phyloP scores from a whole-genome alignment of 2,329 filamentous ascomycete genomes.

The Bipolaris gigantea region DNA sequence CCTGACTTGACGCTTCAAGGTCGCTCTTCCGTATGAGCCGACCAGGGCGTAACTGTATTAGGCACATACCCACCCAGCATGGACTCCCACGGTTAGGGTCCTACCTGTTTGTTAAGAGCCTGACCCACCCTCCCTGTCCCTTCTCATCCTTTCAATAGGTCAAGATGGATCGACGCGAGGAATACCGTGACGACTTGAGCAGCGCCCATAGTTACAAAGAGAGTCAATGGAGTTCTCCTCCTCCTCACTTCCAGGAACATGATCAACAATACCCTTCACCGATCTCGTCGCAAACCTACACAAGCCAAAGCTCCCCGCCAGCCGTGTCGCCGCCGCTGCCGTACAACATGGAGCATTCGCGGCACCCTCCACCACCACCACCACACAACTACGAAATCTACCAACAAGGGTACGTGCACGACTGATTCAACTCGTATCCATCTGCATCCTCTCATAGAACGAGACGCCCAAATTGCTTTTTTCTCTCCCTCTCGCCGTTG shows the following conservation, averaged over 20 bases:
- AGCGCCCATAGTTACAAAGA: constrained; percentile 17
- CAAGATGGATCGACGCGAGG: constrained; percentile 22
- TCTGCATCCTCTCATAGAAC: background rate
- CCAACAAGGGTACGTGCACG: constrained; percentile 18
- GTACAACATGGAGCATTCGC: constrained; percentile 19
- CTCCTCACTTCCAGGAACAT: constrained; percentile 26
- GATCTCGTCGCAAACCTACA: constrained; percentile 8
- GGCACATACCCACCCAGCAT: constrained; percentile 10
- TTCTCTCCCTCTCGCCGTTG: background rate
- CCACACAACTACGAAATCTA: constrained; percentile 13
- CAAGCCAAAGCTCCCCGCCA: constrained; percentile 19
- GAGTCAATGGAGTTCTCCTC: constrained; percentile 26
- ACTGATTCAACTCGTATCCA: constrained; percentile 3
- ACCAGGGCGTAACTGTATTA: constrained; percentile 16
- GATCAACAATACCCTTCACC: constrained; percentile 20
- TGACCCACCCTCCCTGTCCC: constrained; percentile 8
- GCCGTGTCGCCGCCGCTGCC: constrained; percentile 20
- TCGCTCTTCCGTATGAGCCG: constrained; percentile 3
- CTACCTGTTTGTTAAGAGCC: constrained; percentile 10
- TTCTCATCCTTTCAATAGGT: constrained; percentile 2
- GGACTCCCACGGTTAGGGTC: background rate
- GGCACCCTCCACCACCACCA: constrained; percentile 1
- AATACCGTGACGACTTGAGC: constrained; percentile 16
- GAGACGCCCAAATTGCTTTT: background rate
- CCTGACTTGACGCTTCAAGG: constrained; percentile 11